Percentiles rank a stretch among this genome's conserved stretches.
Evolutionary conservation across 2,329 filamentous ascomycete genomes (phyloP).

Genomic region (Amylocarpus encephaloides): DNA sequence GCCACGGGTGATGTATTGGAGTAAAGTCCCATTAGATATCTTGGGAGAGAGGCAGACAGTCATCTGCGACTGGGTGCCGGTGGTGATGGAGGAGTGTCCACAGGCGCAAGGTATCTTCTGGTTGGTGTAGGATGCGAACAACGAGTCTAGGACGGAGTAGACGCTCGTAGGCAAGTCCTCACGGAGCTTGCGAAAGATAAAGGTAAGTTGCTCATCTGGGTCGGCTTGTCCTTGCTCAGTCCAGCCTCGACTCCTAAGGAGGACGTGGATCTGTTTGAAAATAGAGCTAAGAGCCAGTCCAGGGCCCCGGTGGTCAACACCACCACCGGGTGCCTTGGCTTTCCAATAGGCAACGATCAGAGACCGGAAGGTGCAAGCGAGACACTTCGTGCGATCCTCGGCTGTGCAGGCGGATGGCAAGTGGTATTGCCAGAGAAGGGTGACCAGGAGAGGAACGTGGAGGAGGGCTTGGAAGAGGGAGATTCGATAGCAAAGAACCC

Average conservation of each 20-base stretch:
- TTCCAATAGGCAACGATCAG: conserved; percentile 14
- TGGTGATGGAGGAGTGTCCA: conserved; percentile 18
- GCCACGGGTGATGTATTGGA: conserved; percentile 20
- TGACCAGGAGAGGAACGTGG: conserved; percentile 30
- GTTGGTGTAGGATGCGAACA: conserved; percentile 14
- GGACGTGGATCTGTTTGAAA: conserved; percentile 6
- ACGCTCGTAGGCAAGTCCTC: conserved; percentile 24
- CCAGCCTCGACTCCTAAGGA: conserved; percentile 18
- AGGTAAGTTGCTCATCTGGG: conserved; percentile 28
- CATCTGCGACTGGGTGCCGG: conserved; percentile 21
- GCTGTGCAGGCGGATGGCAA: conserved; percentile 18
- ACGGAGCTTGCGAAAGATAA: conserved; percentile 23
- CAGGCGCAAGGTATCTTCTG: conserved; percentile 25
- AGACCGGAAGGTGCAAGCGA: conserved; percentile 7
- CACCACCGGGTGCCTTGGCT: background rate
- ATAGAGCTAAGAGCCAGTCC: background rate
- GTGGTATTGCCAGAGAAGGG: conserved; percentile 27
- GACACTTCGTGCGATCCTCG: background rate
- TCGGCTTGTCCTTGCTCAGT: conserved; percentile 25
- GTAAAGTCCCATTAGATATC: conserved; percentile 16
- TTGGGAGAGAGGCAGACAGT: conserved; percentile 23
- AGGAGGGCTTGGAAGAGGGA: conserved; percentile 31
- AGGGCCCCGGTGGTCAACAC: background rate
- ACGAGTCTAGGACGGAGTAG: conserved; percentile 17
- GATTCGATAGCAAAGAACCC: conserved; percentile 30